Percentiles rank a stretch among this genome's conserved stretches.
phyloP scores from a whole-genome alignment of 2,329 filamentous ascomycete genomes.

The Diaporthe citrichinensis region DNA sequence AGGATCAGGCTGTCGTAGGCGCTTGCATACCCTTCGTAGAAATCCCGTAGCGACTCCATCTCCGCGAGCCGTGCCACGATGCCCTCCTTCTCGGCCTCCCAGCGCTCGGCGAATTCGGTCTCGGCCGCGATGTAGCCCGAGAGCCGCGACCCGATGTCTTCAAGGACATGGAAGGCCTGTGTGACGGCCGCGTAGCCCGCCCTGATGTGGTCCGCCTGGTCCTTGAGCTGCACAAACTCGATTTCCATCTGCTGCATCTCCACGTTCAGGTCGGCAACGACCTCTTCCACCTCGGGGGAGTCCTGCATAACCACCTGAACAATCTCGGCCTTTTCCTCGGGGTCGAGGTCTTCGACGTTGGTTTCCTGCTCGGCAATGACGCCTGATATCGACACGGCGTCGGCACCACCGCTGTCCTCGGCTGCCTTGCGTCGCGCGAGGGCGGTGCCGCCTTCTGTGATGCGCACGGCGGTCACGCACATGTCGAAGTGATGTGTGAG shows the following conservation, averaged over 20 bases:
- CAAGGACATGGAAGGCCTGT: slow-evolving; percentile 75
- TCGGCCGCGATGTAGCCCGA: slow-evolving; percentile 76
- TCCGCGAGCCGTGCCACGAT: slow-evolving; percentile 80
- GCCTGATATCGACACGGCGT: slow-evolving; percentile 73
- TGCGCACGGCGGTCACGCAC: slow-evolving; percentile 90
- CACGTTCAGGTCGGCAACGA: slow-evolving; percentile 80
- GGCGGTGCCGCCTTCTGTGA: slow-evolving; percentile 61
- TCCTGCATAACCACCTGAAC: slow-evolving; percentile 83
- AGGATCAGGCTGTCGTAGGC: slow-evolving; percentile 89
- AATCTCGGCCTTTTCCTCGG: slow-evolving; percentile 87
- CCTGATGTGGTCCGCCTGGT: slow-evolving; percentile 71
- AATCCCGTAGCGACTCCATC: slow-evolving; percentile 81
- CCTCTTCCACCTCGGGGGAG: slow-evolving; percentile 75
- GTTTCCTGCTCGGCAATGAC: slow-evolving; percentile 73
- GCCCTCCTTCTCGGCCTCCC: slow-evolving; percentile 80
- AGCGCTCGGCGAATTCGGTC: slow-evolving; percentile 74
- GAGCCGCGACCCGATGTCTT: slow-evolving; percentile 76
- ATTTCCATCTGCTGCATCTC: slow-evolving; percentile 83
- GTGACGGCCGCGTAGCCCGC: slow-evolving; percentile 70
- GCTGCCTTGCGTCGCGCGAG: slow-evolving; percentile 72
- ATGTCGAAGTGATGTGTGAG: slow-evolving; percentile 92
- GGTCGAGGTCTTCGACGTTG: slow-evolving; percentile 69
- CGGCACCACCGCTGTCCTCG: slow-evolving; percentile 65
- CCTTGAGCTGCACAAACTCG: slow-evolving; percentile 74
- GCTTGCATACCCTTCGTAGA: slow-evolving; percentile 88